Evolutionary conservation across 768 basidiomycete genomes (phyloP).

Genomic region (Auriscalpium orientale): DNA sequence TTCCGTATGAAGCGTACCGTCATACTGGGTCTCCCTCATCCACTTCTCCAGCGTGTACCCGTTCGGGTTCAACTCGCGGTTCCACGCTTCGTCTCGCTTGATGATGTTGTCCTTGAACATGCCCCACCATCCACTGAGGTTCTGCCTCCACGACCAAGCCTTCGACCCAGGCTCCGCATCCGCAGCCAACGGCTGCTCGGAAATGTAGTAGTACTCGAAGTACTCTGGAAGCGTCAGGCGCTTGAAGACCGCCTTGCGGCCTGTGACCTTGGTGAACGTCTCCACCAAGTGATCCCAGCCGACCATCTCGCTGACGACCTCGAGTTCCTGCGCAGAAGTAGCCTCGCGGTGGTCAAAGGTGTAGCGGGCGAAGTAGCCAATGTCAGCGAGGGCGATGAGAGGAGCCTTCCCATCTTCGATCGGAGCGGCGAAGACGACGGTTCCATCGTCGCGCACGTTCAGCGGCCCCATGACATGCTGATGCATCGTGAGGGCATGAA

Average conservation of each 20-base stretch:
- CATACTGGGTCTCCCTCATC: not conserved
- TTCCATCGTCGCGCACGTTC: constrained; percentile 18
- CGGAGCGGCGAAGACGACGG: constrained; percentile 21
- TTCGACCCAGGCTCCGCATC: constrained; percentile 10
- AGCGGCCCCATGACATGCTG: constrained; percentile 19
- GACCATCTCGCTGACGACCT: constrained; percentile 18
- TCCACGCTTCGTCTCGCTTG: constrained; percentile 37
- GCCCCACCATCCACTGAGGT: constrained; percentile 36
- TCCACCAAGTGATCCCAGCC: constrained; percentile 15
- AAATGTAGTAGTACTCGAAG: constrained; percentile 10
- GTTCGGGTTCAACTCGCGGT: constrained; percentile 30
- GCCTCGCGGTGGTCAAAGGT: constrained; percentile 20
- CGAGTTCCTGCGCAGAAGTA: constrained; percentile 19
- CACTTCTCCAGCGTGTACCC: constrained; percentile 21
- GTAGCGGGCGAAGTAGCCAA: constrained; percentile 22
- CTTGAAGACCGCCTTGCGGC: constrained; percentile 14
- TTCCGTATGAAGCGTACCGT: not conserved
- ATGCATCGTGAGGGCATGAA: not conserved
- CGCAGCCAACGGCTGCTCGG: constrained; percentile 17
- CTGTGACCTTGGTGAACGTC: constrained; percentile 21
- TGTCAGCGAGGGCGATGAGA: constrained; percentile 22
- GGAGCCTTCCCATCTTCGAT: constrained; percentile 18
- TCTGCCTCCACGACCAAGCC: constrained; percentile 25
- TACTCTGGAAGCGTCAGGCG: constrained; percentile 14
- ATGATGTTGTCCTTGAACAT: constrained; percentile 37